Evolutionary conservation across 805 yeast genomes (phyloP), one percentile per base, ranked within the genome.

Genomic region (Candida yuanshanica): DNA sequence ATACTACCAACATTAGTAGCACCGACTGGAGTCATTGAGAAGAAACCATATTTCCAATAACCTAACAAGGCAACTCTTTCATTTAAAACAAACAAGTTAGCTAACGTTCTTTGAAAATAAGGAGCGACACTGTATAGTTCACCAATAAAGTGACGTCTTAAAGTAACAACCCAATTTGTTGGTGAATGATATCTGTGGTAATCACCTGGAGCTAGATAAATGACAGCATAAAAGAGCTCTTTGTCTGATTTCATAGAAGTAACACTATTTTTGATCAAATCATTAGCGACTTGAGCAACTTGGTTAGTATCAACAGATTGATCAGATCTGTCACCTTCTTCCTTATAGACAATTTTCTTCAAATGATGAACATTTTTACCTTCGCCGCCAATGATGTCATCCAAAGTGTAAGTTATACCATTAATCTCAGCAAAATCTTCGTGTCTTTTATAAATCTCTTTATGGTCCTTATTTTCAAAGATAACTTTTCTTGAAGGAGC

Each of bases 1-100:
- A 93, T 93, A 54, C 95, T 83, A 6, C 99, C 99, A 23, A 93
- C 99, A 64, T 93, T 93, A 3, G 99, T 93, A 20, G 99, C 99
- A 12, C 99, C 99, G 11, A 93, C 99, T 0, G 99, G 97, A 1
- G 96, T 91, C 99, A 93, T 93, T 49, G 95, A 83, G 67, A 93
- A 93, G 55, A 93, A 93, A 0, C 99, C 99, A 60, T 93, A 75
- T 59, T 84, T 86, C 99, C 99, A 93, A 55, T 87, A 81, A 2
- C 99, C 99, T 42, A 93, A 72, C 37, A 93, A 66, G 0, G 99
- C 95, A 4, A 93, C 99, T 53, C 99, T 75, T 65, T 93, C 99
- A 60, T 93, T 93, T 51, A 93, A 68, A 4, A 91, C 86, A 60
- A 93, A 93, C 49, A 93, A 73, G 31, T 93, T 91, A 40, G 83